Evolutionary conservation across 768 basidiomycete genomes (phyloP).

Genomic region (Pulveroboletus frians): DNA sequence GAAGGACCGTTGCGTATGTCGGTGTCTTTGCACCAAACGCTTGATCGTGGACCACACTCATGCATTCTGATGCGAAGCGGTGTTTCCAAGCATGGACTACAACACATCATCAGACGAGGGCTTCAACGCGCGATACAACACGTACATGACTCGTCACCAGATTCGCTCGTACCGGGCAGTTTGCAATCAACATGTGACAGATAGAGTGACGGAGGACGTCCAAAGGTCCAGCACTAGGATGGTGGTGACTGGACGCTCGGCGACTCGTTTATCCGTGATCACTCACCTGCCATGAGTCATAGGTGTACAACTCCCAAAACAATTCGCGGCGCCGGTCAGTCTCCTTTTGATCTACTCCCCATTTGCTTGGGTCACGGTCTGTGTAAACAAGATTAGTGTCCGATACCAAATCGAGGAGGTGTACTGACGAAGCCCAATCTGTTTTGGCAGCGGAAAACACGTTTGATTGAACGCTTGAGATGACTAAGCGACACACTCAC

Average conservation of each 20-base stretch:
- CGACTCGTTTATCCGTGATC: not conserved
- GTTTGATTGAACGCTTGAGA: not conserved
- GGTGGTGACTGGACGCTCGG: conserved; percentile 25
- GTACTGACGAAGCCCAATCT: conserved; percentile 68
- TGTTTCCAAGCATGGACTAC: conserved; percentile 70
- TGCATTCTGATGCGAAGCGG: conserved; percentile 61
- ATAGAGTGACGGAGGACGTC: conserved; percentile 66
- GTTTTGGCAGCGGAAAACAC: conserved; percentile 7
- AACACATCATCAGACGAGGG: not conserved
- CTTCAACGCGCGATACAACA: conserved; percentile 8
- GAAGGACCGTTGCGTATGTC: conserved; percentile 61
- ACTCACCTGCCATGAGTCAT: conserved; percentile 33
- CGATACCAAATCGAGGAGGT: not conserved
- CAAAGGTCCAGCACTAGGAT: conserved; percentile 63
- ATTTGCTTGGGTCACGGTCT: conserved; percentile 70
- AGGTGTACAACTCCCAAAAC: conserved; percentile 56
- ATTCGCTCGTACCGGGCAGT: conserved; percentile 47
- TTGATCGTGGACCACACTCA: conserved; percentile 65
- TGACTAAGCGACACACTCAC: conserved; percentile 38
- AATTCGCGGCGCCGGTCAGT: conserved; percentile 59
- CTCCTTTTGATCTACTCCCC: conserved; percentile 53
- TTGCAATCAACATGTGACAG: conserved; percentile 63
- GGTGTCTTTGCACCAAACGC: conserved; percentile 68
- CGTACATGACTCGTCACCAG: conserved; percentile 56
- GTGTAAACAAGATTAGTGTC: conserved; percentile 7